These are phyloP conservation scores for Oidiodendron maius DNA, from an alignment of 495 filamentous ascomycete genomes.

Conservation along the genomic window DNA sequence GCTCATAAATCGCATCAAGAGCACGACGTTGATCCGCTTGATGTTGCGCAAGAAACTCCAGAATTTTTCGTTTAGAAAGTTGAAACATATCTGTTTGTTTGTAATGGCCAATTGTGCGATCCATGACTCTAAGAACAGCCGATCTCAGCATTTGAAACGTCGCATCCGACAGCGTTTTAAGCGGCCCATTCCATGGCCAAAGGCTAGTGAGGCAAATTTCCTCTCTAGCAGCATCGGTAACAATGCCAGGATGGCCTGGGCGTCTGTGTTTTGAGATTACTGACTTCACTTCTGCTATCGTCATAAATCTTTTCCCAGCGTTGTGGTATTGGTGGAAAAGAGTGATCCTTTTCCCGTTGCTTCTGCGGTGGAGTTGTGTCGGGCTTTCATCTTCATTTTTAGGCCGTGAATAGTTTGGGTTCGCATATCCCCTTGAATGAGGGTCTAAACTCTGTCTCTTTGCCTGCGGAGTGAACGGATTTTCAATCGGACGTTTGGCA, in stretches of 20 bases:
- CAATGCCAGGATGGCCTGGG: conserved; percentile 10
- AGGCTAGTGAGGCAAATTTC: conserved; percentile 5
- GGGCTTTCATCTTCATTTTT: not conserved
- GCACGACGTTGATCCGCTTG: conserved; percentile 2
- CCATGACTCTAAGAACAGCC: not conserved
- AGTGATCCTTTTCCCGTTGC: not conserved
- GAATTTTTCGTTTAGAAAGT: not conserved
- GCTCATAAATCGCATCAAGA: conserved; percentile 1
- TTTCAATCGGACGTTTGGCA: not conserved
- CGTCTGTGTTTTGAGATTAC: conserved; percentile 3
- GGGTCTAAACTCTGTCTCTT: not conserved
- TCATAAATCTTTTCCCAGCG: conserved; percentile 6
- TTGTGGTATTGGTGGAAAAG: not conserved
- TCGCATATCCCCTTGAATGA: not conserved
- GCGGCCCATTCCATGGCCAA: conserved; percentile 10
- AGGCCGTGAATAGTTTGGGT: too few relatives aligned
- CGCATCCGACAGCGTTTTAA: conserved; percentile 9
- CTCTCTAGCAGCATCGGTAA: conserved; percentile 2
- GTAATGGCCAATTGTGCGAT: conserved; percentile 1
- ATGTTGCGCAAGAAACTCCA: conserved; percentile 4
- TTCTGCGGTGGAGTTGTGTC: not conserved
- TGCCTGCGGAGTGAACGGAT: not conserved
- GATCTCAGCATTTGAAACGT: conserved; percentile 7
- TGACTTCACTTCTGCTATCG: conserved; percentile 8
- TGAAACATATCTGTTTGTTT: conserved; percentile 13